A percentile compares a stretch with the other conserved stretches of the same genome.
These are phyloP conservation scores for Lophiostoma macrostomum DNA, from an alignment of 495 filamentous ascomycete species.

Conservation along the genomic window DNA sequence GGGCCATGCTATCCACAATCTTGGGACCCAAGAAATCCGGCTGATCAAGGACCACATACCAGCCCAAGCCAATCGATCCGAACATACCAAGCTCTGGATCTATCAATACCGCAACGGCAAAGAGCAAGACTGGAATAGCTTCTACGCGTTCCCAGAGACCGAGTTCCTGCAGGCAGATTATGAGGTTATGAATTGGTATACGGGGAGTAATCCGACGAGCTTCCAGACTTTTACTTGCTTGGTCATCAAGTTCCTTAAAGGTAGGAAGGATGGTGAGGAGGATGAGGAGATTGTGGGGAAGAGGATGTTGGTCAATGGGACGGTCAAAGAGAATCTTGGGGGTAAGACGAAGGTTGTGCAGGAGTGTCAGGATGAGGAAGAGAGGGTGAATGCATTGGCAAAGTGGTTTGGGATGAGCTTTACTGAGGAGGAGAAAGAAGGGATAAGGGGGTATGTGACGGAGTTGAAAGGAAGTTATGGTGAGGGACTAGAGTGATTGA, in stretches of 20 bases:
- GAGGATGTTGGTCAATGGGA: slow-evolving; percentile 29
- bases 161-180: slow-evolving; percentile 31
- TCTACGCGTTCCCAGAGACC: slow-evolving; percentile 29
- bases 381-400: slow-evolving; percentile 22
- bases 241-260: slow-evolving; percentile 27
- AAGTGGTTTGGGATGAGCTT: slow-evolving; percentile 27
- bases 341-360: slow-evolving; percentile 27
- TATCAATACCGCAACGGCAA: slow-evolving; percentile 32
- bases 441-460: slow-evolving; percentile 17
- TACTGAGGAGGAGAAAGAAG: slow-evolving; percentile 22
- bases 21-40: slow-evolving; percentile 30
- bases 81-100: slow-evolving; percentile 26
- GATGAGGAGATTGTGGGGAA: slow-evolving; percentile 28
- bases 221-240: slow-evolving; percentile 18
- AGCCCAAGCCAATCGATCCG: slow-evolving; percentile 10
- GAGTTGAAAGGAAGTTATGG: slow-evolving; percentile 21
- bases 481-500: background rate
- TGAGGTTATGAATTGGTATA: slow-evolving; percentile 26
- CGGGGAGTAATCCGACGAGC: slow-evolving; percentile 5
- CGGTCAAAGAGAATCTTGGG: slow-evolving; percentile 29
- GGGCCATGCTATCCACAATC: slow-evolving; percentile 9
- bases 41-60: slow-evolving; percentile 31
- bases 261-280: slow-evolving; percentile 4
- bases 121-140: slow-evolving; percentile 19
- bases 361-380: slow-evolving; percentile 23